Conservation (phyloP, 139 green algal species). For the Bryopsis sp. region DNA sequence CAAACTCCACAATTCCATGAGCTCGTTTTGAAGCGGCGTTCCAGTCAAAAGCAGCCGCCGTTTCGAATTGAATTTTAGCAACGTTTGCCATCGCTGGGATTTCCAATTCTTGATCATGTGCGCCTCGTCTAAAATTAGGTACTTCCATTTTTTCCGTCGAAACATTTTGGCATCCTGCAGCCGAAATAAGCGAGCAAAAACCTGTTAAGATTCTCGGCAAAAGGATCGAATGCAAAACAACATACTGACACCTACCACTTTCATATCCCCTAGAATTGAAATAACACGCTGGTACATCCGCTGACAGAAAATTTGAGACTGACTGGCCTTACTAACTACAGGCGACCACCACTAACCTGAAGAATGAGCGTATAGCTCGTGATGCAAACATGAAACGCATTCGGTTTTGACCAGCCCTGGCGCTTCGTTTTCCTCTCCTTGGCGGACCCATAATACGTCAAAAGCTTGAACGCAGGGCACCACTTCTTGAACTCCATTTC, state of each 20-base stretch:
- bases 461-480: conserved; percentile 96
- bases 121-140: conserved; percentile 98
- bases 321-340: no score
- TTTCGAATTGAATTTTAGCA: conserved; percentile 95
- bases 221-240: not conserved
- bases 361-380: conserved; percentile 94
- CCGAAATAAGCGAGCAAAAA: not conserved
- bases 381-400: conserved; percentile 99
- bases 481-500: conserved; percentile 99
- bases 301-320: not conserved
- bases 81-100: conserved; percentile 91
- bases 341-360: conserved; percentile 37
- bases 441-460: conserved; percentile 93
- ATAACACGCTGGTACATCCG: no score
- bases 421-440: conserved; percentile 92
- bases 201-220: not conserved
- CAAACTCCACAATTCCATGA: conserved; percentile 97
- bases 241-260: not conserved
- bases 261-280: no score
- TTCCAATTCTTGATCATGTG: conserved; percentile 99
- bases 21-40: conserved; percentile 82
- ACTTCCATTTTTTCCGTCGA: conserved; percentile 94
- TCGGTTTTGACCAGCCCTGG: conserved; percentile 92
- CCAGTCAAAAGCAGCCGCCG: conserved; percentile 92
- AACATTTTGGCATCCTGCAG: conserved; percentile 86